These are phyloP conservation scores for Breynia disticha DNA, from an alignment of 441 rosid genomes.

Conservation along the genomic window DNA sequence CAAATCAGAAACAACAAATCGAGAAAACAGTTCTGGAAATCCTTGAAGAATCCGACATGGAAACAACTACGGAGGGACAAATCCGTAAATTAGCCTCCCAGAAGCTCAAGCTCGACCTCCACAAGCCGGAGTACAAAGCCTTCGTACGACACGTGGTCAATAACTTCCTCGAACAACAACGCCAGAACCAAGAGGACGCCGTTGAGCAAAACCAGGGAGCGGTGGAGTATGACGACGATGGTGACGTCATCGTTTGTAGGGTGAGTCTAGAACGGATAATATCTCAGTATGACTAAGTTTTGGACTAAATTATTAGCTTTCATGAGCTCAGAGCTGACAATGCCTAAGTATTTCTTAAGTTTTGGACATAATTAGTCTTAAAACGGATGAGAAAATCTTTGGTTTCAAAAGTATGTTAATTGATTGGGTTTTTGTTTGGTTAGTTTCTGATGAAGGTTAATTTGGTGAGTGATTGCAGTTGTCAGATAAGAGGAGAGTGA, in stretches of 20 bases:
- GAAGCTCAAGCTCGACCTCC: constrained; percentile 54
- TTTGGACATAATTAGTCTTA: too few species aligned
- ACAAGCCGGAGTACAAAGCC: constrained; percentile 45
- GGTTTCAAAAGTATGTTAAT: background rate
- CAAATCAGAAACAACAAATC: constrained; percentile 40
- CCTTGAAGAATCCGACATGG: constrained; percentile 59
- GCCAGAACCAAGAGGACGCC: constrained; percentile 23
- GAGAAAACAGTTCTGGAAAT: constrained; percentile 48
- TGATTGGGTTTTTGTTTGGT: background rate
- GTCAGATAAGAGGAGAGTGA: constrained; percentile 66
- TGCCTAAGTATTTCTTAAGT: too few species aligned
- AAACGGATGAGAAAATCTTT: background rate
- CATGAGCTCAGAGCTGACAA: too few species aligned
- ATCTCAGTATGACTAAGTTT: too few species aligned
- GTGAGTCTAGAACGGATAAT: too few species aligned
- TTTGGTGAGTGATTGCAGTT: constrained; percentile 27
- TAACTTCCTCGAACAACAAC: constrained; percentile 50
- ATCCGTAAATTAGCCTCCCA: constrained; percentile 60
- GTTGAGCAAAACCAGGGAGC: constrained; percentile 10
- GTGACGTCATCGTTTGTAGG: constrained; percentile 70
- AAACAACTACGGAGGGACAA: constrained; percentile 58
- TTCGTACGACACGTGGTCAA: constrained; percentile 48
- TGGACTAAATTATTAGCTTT: too few species aligned
- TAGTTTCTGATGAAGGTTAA: background rate
- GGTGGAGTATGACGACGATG: constrained; percentile 65